A percentile compares a stretch with the other conserved stretches of the same genome.
These are phyloP conservation scores for Penicillium sp. DNA, from an alignment of 2,329 filamentous ascomycete species.

Conservation along the genomic window DNA sequence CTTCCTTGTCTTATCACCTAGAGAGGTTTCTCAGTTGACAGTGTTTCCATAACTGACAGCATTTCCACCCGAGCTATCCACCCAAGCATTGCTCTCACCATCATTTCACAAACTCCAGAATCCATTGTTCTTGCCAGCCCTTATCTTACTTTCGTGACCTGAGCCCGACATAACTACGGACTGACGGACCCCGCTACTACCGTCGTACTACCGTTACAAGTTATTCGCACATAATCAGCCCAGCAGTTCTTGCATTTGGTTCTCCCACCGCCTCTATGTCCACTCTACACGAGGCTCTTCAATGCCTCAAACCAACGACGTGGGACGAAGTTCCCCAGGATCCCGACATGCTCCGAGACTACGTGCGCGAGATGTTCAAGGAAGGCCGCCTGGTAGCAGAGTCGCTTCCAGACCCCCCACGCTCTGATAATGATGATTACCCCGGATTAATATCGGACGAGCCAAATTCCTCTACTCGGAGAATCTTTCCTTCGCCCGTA, in stretches of 20 bases:
- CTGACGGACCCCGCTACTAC: not conserved
- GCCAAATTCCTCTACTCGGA: slow-evolving; percentile 41
- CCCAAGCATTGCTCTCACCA: not conserved
- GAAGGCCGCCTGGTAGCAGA: slow-evolving; percentile 71
- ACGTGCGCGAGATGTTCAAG: slow-evolving; percentile 60
- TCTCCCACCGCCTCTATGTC: slow-evolving; percentile 48
- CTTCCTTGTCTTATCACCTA: not conserved
- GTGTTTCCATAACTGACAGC: not conserved
- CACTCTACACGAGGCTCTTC: slow-evolving; percentile 59
- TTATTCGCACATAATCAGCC: not conserved
- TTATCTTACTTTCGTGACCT: not conserved
- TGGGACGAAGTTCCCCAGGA: slow-evolving; percentile 52
- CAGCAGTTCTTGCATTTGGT: not conserved
- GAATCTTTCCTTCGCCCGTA: slow-evolving; percentile 54
- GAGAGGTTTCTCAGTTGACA: not conserved
- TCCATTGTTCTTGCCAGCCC: not conserved
- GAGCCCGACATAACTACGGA: not conserved
- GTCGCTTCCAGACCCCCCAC: slow-evolving; percentile 65
- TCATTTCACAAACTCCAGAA: not conserved
- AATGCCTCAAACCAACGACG: slow-evolving; percentile 56
- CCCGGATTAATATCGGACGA: slow-evolving; percentile 22
- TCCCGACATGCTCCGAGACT: slow-evolving; percentile 52
- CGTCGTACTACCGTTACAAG: not conserved
- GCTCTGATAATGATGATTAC: slow-evolving; percentile 38
- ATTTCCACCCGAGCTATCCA: not conserved